Base-by-base conservation (phyloP, 129 eudicot genomes). In the Rutidosis leptorrhynchoides region DNA sequence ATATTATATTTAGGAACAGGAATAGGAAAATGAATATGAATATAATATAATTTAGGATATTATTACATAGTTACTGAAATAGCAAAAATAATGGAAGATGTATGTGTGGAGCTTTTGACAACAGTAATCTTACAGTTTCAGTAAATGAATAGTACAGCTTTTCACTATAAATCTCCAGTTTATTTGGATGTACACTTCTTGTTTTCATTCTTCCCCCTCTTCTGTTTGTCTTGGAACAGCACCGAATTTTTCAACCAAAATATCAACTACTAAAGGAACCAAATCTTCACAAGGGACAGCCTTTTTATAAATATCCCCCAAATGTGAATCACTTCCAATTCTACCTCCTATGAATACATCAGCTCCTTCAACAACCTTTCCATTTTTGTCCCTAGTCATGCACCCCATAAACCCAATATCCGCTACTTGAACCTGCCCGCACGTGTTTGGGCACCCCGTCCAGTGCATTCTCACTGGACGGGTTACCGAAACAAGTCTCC, bases 401-500 rank as follows among this genome's bases (percentile, higher is more conserved):
- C 98, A 93, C 37, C 98, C 98, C 98, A 93, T 86, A 74, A 93
- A 93, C 58, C 98, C 98, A 2, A 93, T 88, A 77, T 93, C 98
- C 2, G 98, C 98, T 26, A 93, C 98, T 62, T 93, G 98, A n/a
- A 93, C 92, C 75, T 93, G 98, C 49, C 87, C 98, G 28, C 98
- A 93, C 0, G 89, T 79, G 58, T 93, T 93, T 10, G 98, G 96
- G 85, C 98, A 93, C 6, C 98, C 98, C 1, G 98, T 93, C 98
- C 96, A 93, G 68, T 93, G 98, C 96, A 93, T 93, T 64, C 98
- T 83, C 45, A 93, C 84, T 0, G 96, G 87, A 62, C 45, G 79
- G 15, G 84, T 56, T 12, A 88, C 82, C 0, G 92, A 88, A 32
- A 93, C 98, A 23, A 59, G 85, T 64, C 84, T 61, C 6, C 71